Conservation (phyloP, 163 green algal genomes). For the Smithsoniella earleae region DNA sequence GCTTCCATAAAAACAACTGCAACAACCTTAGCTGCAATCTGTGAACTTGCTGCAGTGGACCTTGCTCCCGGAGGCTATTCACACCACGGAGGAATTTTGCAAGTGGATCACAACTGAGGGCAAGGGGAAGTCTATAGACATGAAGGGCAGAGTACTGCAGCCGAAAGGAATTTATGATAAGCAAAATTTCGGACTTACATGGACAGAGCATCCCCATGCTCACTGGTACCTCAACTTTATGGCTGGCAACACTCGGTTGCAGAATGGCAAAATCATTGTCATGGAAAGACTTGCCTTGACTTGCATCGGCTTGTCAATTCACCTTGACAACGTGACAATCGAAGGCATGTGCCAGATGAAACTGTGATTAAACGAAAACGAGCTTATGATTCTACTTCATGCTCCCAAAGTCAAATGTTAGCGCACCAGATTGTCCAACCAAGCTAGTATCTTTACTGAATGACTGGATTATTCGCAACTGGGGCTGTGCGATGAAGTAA, state of each 20-base stretch:
- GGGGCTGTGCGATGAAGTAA: not conserved
- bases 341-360: not conserved
- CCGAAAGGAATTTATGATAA: constrained; percentile 21
- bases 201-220: constrained; percentile 20
- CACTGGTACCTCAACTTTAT: constrained; percentile 12
- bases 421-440: no score
- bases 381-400: not conserved
- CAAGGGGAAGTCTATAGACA: not conserved
- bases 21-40: no score
- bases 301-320: not conserved
- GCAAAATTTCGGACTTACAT: not conserved
- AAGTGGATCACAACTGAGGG: constrained; percentile 4
- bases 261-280: constrained; percentile 13
- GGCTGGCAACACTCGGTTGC: not conserved
- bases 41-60: constrained; percentile 28
- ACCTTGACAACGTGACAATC: constrained; percentile 10
- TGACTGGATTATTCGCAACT: not conserved
- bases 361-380: not conserved
- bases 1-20: no score
- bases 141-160: not conserved
- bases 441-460: not conserved
- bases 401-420: no score
- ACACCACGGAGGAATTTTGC: constrained; percentile 2
- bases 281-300: not conserved
- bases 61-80: not conserved